Evolutionary conservation across 805 yeast genomes (phyloP), one percentile per base, ranked within the genome.

Genomic region (Pichia heedii): DNA sequence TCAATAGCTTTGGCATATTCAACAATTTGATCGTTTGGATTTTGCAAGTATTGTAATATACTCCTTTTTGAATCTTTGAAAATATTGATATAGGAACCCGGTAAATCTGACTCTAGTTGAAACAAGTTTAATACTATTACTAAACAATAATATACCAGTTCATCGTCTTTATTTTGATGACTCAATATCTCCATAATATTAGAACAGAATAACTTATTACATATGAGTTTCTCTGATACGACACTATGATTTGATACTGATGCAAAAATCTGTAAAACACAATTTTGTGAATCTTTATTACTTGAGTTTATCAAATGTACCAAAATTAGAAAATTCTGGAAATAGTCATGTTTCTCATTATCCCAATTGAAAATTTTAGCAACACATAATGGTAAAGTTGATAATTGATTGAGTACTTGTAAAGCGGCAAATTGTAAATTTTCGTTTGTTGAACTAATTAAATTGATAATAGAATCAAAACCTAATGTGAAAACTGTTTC

Each of bases 291-390:
- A 26, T 61, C 57, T 1, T 54, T 4, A 47, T 73, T 73, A 5
- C 59, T 57, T 24, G 70, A 48, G 36, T 63, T 56, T 39, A 68
- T 58, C 43, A 69, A 54, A 48, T 69, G 70, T 4, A 68, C 70
- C 16, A 71, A 43, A 0, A 65, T 54, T 9, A 64, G 63, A 43
- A 70, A 76, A 48, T 72, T 70, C 41, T 55, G 59, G 34, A 58
- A 56, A 43, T 69, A 63, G 7, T 53, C 49, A 21, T 58, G 54
- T 12, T 57, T 57, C 11, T 65, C 71, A 15, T 29, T 16, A 8
- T 35, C 36, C 67, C 76, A 65, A 51, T 81, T 77, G 64, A 83
- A 83, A 51, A 82, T 71, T 47, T 76, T 74, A 2, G 76, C 79
- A 29, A 76, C 59, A 44, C 68, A 61, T 7, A 52, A 21, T 1